Base-by-base conservation (phyloP, 2,329 filamentous ascomycete genomes). In the Colletotrichum nymphaeae region DNA sequence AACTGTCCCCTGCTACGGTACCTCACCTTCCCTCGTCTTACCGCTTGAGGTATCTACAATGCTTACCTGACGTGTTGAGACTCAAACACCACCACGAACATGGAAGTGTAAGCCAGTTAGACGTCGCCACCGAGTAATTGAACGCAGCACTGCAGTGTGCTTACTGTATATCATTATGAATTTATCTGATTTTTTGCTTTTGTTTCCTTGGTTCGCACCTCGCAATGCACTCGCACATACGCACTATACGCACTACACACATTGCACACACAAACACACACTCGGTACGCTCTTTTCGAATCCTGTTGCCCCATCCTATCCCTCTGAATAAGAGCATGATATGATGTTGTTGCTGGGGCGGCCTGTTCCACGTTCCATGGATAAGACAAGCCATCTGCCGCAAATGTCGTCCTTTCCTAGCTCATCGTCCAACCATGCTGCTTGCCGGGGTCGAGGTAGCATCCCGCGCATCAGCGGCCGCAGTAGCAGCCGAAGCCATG, bases 401-500 rank as follows among this genome's bases (percentile, higher is more conserved):
- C n/a, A 9, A 32, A 16, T 22, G n/a, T 6, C 56, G 58, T 28
- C 19, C 5, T 46, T n/a, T n/a, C 16, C 42, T 32, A 30, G 22
- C 56, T 73, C 42, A 74, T n/a, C 70, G 64, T 11, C 73, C 73
- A 53, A 65, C 14, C 30, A 69, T 37, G 16, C 55, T 69, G n/a
- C 64, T 58, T 7, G 73, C 55, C 32, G 65, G 65, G 16, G 60
- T 63, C 19, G 35, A 35, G 42, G 49, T 69, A 19, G 60, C 69
- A 37, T 74, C 74, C 26, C 74, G 62, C 24, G 74, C 74, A 58
- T 81, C 80, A 5, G 79, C 78, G 35, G 76, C 78, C 11, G 80
- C 79, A 16, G 80, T 78, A 22, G 81, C 81, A 5, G 77, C 79
- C 6, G 81, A 83, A 12, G 83, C 81, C 62, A 84, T 80, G 60